phyloP scores from a whole-genome alignment of 805 yeast genomes.

The Wickerhamiella alocasiicola region DNA sequence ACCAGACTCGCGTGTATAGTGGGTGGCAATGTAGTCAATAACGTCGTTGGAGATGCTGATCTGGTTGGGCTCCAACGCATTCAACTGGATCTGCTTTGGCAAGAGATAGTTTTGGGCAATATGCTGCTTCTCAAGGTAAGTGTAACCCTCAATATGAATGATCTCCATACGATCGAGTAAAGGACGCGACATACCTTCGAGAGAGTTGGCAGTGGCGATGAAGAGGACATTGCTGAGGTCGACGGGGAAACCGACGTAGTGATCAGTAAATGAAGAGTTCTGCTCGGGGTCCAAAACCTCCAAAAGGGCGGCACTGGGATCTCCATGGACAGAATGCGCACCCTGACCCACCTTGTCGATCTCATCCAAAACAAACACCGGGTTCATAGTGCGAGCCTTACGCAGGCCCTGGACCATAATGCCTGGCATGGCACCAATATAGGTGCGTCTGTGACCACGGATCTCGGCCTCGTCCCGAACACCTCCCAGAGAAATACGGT shows the following conservation, averaged over 20 bases:
- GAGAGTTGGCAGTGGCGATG: constrained; percentile 76
- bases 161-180: constrained; percentile 75
- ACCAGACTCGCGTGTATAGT: constrained; percentile 77
- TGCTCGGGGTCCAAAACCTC: constrained; percentile 90
- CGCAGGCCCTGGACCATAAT: constrained; percentile 62
- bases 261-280: constrained; percentile 63
- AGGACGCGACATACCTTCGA: constrained; percentile 59
- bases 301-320: constrained; percentile 78
- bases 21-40: constrained; percentile 47
- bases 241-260: constrained; percentile 73
- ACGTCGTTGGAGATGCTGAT: constrained; percentile 41
- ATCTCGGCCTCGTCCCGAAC: constrained; percentile 80
- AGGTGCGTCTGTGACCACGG: constrained; percentile 82
- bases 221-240: constrained; percentile 72
- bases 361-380: constrained; percentile 73
- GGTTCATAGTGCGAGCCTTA: constrained; percentile 66
- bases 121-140: constrained; percentile 58
- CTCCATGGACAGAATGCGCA: constrained; percentile 51
- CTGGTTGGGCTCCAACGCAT: constrained; percentile 42
- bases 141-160: constrained; percentile 67
- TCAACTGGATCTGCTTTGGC: constrained; percentile 60
- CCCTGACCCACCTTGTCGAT: constrained; percentile 61
- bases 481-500: constrained; percentile 76
- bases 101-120: constrained; percentile 58
- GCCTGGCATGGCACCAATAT: constrained; percentile 90